A percentile compares a stretch with the other conserved stretches of the same genome.
phyloP scores from a whole-genome alignment of 345 rosid species.

The Boechera divaricarpa region DNA sequence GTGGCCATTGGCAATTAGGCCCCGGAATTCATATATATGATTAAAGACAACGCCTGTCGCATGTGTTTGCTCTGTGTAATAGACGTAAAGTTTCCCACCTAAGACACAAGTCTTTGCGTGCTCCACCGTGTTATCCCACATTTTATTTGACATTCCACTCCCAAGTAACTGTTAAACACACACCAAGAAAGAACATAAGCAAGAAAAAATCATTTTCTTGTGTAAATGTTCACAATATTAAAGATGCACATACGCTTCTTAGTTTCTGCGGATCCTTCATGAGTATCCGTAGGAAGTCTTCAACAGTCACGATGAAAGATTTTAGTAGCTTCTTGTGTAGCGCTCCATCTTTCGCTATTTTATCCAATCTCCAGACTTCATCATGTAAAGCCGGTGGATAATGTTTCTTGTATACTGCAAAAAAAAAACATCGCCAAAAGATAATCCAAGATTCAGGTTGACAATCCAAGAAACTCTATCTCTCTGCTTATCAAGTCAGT shows the following conservation, averaged over 20 bases:
- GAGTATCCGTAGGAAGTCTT: conserved; percentile 81
- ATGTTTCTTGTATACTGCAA: conserved; percentile 90
- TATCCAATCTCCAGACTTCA: conserved; percentile 95
- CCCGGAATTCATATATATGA: conserved; percentile 76
- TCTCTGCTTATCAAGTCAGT: conserved; percentile 15
- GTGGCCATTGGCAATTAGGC: conserved; percentile 70
- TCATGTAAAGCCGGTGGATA: conserved; percentile 89
- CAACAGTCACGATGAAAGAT: conserved; percentile 64
- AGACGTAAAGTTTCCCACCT: conserved; percentile 78
- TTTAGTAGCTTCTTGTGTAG: conserved; percentile 76
- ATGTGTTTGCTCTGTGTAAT: conserved; percentile 58
- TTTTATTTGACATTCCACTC: conserved; percentile 92
- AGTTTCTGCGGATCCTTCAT: conserved; percentile 69
- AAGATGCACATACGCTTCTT: conserved; percentile 63
- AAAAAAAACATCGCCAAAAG: conserved; percentile 1
- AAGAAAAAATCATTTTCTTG: conserved; percentile 13
- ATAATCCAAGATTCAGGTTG: conserved; percentile 18
- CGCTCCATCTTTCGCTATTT: conserved; percentile 91
- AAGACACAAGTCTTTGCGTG: conserved; percentile 90
- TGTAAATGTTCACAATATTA: conserved; percentile 11
- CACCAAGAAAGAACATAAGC: conserved; percentile 14
- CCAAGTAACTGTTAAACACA: conserved; percentile 69
- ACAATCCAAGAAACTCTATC: not conserved
- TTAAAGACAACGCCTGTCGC: conserved; percentile 75
- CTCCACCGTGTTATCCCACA: conserved; percentile 94